A percentile compares a stretch with the other conserved stretches of the same genome.
Evolutionary conservation across 352 stramenopile genomes (phyloP).

Genomic region (Phytophthora hibernalis): DNA sequence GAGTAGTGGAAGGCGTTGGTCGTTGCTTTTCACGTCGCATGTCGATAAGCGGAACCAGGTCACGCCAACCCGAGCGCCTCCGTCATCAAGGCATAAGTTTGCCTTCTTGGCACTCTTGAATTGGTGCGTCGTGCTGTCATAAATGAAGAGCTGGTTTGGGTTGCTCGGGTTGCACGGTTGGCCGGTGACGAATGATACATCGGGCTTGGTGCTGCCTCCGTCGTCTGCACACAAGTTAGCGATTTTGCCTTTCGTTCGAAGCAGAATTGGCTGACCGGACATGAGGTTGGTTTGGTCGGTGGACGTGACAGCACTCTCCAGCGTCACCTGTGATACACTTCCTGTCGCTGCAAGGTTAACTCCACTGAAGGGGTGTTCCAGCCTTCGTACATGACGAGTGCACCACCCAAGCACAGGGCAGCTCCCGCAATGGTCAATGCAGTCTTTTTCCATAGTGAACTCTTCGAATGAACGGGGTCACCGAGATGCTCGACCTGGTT

Average conservation of each 20-base stretch:
- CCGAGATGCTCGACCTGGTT: conserved; percentile 3
- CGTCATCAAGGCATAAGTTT: conserved; percentile 30
- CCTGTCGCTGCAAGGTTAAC: not conserved
- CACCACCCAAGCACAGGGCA: conserved; percentile 1
- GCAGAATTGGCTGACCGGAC: conserved; percentile 1
- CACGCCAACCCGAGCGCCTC: not conserved
- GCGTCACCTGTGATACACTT: not conserved
- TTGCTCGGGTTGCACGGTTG: conserved; percentile 26
- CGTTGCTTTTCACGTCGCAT: not conserved
- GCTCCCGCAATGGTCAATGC: conserved; percentile 5
- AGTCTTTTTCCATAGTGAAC: conserved; percentile 8
- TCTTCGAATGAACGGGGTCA: not conserved
- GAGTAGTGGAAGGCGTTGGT: not conserved
- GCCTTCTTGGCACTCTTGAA: conserved; percentile 19
- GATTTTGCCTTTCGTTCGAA: conserved; percentile 9
- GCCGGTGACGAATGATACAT: conserved; percentile 6
- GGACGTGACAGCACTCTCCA: not conserved
- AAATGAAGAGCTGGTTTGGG: conserved; percentile 31
- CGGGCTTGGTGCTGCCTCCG: conserved; percentile 15
- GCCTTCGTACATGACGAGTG: conserved; percentile 17
- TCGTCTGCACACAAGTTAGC: conserved; percentile 35
- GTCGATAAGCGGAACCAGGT: conserved; percentile 10
- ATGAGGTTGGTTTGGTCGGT: conserved; percentile 10
- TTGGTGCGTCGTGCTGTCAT: conserved; percentile 18
- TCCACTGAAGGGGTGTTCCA: not conserved